A percentile compares a stretch with the other conserved stretches of the same genome.
Conservation (phyloP, 1,139 yeast species). For the Yamadazyma diddensiae region DNA sequence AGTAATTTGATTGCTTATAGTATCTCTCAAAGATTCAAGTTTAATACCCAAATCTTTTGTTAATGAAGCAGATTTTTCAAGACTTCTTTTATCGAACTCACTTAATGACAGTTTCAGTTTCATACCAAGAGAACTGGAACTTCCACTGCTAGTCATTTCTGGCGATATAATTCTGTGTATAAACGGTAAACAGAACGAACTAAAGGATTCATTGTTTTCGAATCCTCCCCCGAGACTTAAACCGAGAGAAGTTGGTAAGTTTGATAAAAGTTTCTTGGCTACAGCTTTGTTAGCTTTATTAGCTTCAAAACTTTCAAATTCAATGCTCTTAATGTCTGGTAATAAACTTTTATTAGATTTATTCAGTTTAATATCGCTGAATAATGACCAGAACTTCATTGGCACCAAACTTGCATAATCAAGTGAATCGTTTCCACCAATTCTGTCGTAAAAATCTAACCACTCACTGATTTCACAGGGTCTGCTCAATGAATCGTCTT, state of each 20-base stretch:
- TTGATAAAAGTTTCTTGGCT: constrained; percentile 23
- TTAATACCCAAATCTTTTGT: constrained; percentile 26
- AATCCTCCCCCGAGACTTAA: constrained; percentile 28
- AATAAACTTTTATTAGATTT: constrained; percentile 24
- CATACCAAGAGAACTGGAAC: constrained; percentile 8
- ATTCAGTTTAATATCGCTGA: constrained; percentile 55
- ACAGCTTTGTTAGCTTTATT: constrained; percentile 28
- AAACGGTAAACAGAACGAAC: constrained; percentile 42
- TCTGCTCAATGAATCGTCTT: constrained; percentile 62
- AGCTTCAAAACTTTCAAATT: constrained; percentile 40
- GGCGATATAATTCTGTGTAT: constrained; percentile 47
- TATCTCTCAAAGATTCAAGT: constrained; percentile 33
- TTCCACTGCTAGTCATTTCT: constrained; percentile 24
- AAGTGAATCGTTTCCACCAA: constrained; percentile 44
- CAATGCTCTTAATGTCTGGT: constrained; percentile 39
- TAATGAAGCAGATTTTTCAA: constrained; percentile 29
- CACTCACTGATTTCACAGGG: constrained; percentile 73
- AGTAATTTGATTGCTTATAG: constrained; percentile 28
- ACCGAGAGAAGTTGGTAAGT: constrained; percentile 26
- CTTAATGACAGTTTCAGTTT: constrained; percentile 25
- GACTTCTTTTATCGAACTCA: constrained; percentile 22
- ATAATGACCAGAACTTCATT: constrained; percentile 61
- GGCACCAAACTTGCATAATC: constrained; percentile 59
- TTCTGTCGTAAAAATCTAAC: constrained; percentile 65
- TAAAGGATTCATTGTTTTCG: constrained; percentile 25